Percentiles rank a stretch among this genome's conserved stretches.
These are phyloP conservation scores for Candida sp. DNA, from an alignment of 1,139 yeast species.

Conservation along the genomic window DNA sequence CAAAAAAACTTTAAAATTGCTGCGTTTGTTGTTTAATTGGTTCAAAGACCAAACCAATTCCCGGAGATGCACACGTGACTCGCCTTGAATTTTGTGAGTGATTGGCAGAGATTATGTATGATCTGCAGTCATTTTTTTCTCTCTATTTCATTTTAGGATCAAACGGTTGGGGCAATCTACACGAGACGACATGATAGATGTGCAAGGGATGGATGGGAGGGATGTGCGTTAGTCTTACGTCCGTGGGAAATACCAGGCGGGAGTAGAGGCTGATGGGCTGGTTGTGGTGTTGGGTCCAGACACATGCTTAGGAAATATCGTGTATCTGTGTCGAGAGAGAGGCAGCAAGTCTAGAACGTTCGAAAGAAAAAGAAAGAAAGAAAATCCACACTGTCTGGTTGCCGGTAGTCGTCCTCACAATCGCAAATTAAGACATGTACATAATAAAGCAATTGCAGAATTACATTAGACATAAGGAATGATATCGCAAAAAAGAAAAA, in stretches of 20 bases:
- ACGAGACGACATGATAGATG: no score
- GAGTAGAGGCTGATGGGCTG: neutral
- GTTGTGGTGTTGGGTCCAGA: neutral
- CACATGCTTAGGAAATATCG: neutral
- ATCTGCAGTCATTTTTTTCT: conserved; percentile 2
- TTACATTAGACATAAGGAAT: neutral
- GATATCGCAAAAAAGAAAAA: neutral
- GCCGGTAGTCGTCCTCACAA: neutral
- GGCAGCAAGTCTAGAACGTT: neutral
- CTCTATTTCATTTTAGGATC: neutral
- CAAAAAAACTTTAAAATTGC: neutral
- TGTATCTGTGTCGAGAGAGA: neutral
- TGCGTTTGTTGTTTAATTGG: neutral
- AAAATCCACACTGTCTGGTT: neutral
- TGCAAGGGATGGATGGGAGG: no score
- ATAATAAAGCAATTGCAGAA: neutral
- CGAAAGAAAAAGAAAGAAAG: neutral
- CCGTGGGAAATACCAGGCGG: no score
- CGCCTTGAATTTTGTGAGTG: no score
- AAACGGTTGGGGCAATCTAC: neutral
- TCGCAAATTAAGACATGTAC: neutral
- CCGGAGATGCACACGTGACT: neutral
- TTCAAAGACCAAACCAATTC: neutral
- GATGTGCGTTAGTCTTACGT: no score
- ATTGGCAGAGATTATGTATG: neutral